phyloP scores from a whole-genome alignment of 2,329 filamentous ascomycete species.

The Penicillium brasilianum region DNA sequence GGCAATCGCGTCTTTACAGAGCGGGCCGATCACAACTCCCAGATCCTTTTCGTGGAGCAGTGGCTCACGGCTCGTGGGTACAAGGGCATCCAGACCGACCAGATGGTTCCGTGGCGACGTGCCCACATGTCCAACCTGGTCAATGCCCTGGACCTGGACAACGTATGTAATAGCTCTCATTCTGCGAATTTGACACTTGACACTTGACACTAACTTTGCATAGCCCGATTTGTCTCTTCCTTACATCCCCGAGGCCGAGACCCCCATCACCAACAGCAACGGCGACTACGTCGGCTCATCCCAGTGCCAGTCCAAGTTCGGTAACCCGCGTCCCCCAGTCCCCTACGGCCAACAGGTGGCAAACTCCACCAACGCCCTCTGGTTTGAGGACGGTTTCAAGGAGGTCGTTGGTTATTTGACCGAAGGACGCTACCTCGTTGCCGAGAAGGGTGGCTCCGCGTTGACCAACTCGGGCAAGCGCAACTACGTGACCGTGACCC shows the following conservation, averaged over 20 bases:
- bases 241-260: constrained; percentile 49
- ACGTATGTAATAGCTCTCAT: constrained; percentile 28
- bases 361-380: constrained; percentile 39
- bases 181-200: no score
- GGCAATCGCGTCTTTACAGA: constrained; percentile 61
- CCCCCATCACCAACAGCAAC: constrained; percentile 48
- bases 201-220: neutral
- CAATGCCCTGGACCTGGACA: constrained; percentile 54
- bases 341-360: constrained; percentile 55
- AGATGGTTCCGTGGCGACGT: constrained; percentile 55
- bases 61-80: constrained; percentile 55
- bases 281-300: constrained; percentile 55
- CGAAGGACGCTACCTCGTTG: constrained; percentile 60
- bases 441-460: constrained; percentile 54
- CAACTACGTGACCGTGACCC: constrained; percentile 25
- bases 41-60: constrained; percentile 60
- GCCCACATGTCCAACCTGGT: constrained; percentile 56
- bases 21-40: constrained; percentile 61
- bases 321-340: constrained; percentile 48
- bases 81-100: constrained; percentile 44
- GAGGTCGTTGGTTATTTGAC: constrained; percentile 57
- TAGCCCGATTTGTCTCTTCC: constrained; percentile 58
- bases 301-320: constrained; percentile 50
- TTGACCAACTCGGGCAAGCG: constrained; percentile 42
- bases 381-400: constrained; percentile 62